Evolutionary conservation across 148 eudicot species (phyloP).

Genomic region (Spergularia marina): DNA sequence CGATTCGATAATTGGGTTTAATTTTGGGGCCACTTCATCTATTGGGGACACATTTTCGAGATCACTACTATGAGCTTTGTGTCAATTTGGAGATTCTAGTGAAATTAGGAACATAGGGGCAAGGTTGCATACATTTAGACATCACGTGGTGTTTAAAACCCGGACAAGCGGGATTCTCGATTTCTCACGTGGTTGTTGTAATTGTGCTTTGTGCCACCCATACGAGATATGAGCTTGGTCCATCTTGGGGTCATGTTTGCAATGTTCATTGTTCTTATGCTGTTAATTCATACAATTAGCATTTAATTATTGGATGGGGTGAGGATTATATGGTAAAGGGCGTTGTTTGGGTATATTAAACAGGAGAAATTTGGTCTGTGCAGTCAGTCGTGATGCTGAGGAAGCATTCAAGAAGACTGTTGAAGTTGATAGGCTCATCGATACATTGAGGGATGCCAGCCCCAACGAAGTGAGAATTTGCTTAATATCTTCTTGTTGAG

Average conservation of each 20-base stretch:
- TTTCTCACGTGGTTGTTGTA: too few species aligned
- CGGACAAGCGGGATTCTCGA: too few species aligned
- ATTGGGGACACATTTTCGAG: too few species aligned
- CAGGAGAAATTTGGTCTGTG: slow-evolving; percentile 94
- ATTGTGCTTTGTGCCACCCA: neutral
- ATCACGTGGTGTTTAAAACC: too few species aligned
- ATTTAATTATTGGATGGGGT: slow-evolving; percentile 25
- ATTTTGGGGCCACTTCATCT: too few species aligned
- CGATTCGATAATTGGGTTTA: too few species aligned
- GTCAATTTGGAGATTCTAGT: too few species aligned
- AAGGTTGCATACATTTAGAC: neutral
- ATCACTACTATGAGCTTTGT: too few species aligned
- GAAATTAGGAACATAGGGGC: too few species aligned
- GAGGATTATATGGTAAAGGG: slow-evolving; percentile 41
- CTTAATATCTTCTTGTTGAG: neutral
- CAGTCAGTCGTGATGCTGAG: slow-evolving; percentile 84
- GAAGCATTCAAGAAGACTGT: slow-evolving; percentile 84
- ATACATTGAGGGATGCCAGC: slow-evolving; percentile 68
- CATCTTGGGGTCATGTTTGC: too few species aligned
- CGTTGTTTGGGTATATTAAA: slow-evolving; percentile 59
- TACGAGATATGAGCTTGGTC: too few species aligned
- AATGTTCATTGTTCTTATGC: neutral
- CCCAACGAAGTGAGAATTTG: slow-evolving; percentile 63
- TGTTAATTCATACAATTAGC: neutral
- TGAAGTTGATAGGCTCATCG: slow-evolving; percentile 87